phyloP scores from a whole-genome alignment of 1,284 basidiomycete genomes.

The Puccinia hordei region DNA sequence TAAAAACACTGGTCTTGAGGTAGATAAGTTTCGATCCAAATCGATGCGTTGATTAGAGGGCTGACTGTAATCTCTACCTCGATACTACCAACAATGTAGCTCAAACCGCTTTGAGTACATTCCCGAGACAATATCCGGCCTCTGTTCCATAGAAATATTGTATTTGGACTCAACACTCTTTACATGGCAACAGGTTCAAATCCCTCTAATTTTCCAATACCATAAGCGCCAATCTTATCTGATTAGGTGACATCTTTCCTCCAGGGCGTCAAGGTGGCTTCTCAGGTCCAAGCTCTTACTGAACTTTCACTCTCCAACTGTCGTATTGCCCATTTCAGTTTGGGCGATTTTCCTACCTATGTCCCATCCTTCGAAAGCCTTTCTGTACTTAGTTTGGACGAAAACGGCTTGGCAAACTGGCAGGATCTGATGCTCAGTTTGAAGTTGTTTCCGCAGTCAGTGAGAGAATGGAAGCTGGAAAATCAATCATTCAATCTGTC shows the following conservation, averaged over 20 bases:
- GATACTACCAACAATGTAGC: neutral
- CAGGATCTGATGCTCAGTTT: constrained; percentile 9
- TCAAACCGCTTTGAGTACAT: constrained; percentile 29
- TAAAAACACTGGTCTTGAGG: constrained; percentile 24
- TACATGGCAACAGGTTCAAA: constrained; percentile 16
- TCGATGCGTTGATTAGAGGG: neutral
- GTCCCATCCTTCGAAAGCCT: neutral
- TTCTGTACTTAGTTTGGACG: constrained; percentile 6
- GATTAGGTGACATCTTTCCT: neutral
- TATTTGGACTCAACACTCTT: constrained; percentile 19
- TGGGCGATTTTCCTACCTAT: neutral
- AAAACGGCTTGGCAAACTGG: constrained; percentile 15
- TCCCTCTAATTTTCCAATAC: neutral
- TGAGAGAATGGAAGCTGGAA: neutral
- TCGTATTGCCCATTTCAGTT: neutral
- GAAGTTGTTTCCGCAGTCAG: constrained; percentile 9
- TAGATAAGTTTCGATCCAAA: neutral
- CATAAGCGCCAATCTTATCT: neutral
- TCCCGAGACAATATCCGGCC: neutral
- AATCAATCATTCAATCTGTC: neutral
- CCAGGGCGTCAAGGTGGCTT: constrained; percentile 5
- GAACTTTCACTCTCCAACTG: constrained; percentile 9
- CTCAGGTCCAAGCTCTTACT: neutral
- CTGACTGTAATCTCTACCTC: neutral
- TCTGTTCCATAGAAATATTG: neutral